Evolutionary conservation across 768 basidiomycete genomes (phyloP).

Genomic region (Auricularia auricula-judae): DNA sequence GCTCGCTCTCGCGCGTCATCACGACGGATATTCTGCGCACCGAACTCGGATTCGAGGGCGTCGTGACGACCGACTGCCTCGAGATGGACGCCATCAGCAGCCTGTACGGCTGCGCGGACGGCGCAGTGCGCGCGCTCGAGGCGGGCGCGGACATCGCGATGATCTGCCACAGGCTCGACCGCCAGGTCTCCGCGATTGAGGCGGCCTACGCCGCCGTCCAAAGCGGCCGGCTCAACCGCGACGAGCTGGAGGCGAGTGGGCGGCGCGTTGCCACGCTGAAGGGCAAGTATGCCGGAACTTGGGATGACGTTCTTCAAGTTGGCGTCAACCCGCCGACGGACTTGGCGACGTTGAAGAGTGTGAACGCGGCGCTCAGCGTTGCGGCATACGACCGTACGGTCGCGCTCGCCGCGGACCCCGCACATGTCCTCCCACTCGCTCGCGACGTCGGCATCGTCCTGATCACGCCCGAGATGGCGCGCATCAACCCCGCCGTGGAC

Average conservation of each 20-base stretch:
- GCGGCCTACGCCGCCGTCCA: constrained; percentile 38
- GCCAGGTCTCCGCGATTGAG: constrained; percentile 44
- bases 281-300: constrained; percentile 33
- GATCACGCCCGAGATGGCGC: constrained; percentile 46
- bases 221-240: constrained; percentile 22
- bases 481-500: constrained; percentile 54
- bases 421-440: constrained; percentile 25
- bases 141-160: constrained; percentile 67
- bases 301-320: constrained; percentile 27
- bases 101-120: constrained; percentile 36
- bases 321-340: constrained; percentile 11
- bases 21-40: constrained; percentile 41
- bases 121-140: constrained; percentile 42
- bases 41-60: constrained; percentile 41
- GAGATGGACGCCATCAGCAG: constrained; percentile 61
- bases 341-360: constrained; percentile 28
- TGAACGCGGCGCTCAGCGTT: constrained; percentile 31
- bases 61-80: constrained; percentile 63
- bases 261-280: constrained; percentile 40
- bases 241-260: constrained; percentile 31
- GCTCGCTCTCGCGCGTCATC: constrained; percentile 44
- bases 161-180: constrained; percentile 53
- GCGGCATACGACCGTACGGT: constrained; percentile 38
- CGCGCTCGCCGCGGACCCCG: constrained; percentile 33
- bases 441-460: constrained; percentile 25